These are phyloP conservation scores for Chlamydomonas urium DNA, from an alignment of 139 green algal genomes.

Conservation along the genomic window DNA sequence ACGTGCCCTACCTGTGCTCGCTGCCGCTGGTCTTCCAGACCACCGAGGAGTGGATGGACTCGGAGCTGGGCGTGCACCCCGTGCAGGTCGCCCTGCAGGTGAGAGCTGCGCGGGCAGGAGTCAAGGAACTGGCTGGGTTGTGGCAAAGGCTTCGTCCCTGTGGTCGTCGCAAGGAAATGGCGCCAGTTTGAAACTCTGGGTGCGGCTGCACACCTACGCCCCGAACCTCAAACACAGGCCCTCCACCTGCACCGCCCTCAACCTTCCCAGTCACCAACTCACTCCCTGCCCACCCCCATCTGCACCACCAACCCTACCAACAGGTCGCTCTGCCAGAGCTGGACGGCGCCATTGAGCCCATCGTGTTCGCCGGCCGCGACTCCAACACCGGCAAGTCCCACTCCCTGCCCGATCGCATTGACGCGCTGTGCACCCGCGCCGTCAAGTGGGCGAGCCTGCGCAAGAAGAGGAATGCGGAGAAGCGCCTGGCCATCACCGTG, in stretches of 20 bases:
- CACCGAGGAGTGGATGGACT: constrained; percentile 98
- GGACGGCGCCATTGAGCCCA: constrained; percentile 96
- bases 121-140: too few relatives aligned
- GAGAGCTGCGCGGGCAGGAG: too few relatives aligned
- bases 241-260: too few relatives aligned
- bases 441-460: constrained; percentile 94
- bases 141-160: too few relatives aligned
- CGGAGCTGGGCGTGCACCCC: constrained; percentile 93
- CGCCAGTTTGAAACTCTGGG: too few relatives aligned
- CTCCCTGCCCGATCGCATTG: constrained; percentile 94
- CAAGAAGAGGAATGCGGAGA: constrained; percentile 89
- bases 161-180: too few relatives aligned
- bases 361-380: constrained; percentile 97
- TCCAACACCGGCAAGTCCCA: constrained; percentile 95
- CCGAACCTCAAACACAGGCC: too few relatives aligned
- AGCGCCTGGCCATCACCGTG: constrained; percentile 95
- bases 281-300: too few relatives aligned
- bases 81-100: constrained; percentile 97
- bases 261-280: too few relatives aligned
- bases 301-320: too few relatives aligned
- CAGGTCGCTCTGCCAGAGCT: constrained; percentile 99
- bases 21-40: constrained; percentile 99
- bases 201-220: too few relatives aligned
- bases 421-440: constrained; percentile 75
- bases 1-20: constrained; percentile 96